Conservation (phyloP, 805 yeast species). For the Cyberlindnera mrakii region DNA sequence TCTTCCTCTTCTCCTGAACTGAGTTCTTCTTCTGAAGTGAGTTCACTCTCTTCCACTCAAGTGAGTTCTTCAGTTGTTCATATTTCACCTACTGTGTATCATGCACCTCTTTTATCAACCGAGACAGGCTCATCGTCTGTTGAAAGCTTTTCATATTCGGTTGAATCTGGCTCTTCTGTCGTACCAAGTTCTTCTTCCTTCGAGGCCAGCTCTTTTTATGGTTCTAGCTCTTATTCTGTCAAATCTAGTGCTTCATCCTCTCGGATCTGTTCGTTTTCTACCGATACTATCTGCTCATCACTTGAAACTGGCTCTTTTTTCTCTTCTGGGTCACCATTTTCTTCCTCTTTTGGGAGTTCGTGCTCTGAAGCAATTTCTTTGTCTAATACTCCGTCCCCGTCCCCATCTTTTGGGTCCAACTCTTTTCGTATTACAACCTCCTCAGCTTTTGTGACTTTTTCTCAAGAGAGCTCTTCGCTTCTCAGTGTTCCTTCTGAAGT, state of each 20-base stretch:
- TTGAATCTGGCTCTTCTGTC: background rate
- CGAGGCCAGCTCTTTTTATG: background rate
- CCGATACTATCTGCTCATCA: background rate
- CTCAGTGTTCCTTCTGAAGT: background rate
- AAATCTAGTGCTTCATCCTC: background rate
- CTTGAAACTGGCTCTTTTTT: background rate
- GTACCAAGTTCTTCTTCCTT: background rate
- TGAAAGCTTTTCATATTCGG: background rate
- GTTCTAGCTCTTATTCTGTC: background rate
- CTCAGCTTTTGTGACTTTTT: background rate
- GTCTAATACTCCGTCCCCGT: background rate
- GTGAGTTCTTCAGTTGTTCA: background rate
- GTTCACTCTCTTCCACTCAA: background rate
- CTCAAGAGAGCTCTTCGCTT: too few species aligned
- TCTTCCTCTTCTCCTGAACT: background rate
- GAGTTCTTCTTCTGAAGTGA: background rate
- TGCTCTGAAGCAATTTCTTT: background rate
- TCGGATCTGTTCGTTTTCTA: background rate
- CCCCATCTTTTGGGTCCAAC: background rate
- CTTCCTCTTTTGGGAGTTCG: background rate
- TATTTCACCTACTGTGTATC: background rate
- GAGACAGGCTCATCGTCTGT: background rate
- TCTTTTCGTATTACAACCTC: background rate
- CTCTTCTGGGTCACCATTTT: background rate
- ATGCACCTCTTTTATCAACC: too few species aligned